Base-by-base conservation (phyloP, 1,284 basidiomycete species). In the Bjerkandera adusta region DNA sequence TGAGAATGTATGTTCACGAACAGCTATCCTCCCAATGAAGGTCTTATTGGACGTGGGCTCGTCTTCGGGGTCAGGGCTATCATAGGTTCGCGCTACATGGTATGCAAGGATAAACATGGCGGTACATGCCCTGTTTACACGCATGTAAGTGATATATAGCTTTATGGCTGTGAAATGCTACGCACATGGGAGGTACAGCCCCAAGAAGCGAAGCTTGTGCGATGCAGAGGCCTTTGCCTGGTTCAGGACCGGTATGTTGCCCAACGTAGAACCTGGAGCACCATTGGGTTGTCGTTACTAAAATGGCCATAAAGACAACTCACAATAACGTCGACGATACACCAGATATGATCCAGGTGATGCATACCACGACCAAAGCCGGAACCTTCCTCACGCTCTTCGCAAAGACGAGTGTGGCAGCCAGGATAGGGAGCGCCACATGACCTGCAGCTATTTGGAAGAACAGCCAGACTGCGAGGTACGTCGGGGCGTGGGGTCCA, bases 301-400 rank as follows among this genome's bases (percentile, higher is more conserved):
- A n/a, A 21, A 13, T 36, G 16, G n/a, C 39, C 36, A 15, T 7
- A 20, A 15, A 3, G 57, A 66, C 55, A 46, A 56, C 65, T 59
- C 52, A 79, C 61, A 43, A 72, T 67, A 64, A 72, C 66, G 49
- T 79, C 46, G 43, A 73, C 16, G 50, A 50, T 21, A 65, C 48
- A 5, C 59, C 61, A 3, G 60, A 47, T 5, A 62, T 30, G 11
- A 65, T 68, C 75, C 78, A 81, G 32, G 72, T 72, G 36, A 71
- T 55, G 52, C 76, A 81, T 39, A 81, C 70, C 50, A 77, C 81
- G 53, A 79, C 62, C 50, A 80, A 61, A 3, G 71, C 71, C 0
- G 73, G 69, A 52, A 74, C 73, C 49, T 72, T 70, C 16, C 56
- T 52, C 20, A 73, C 59, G 27, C 66, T 65, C 48, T 67, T 72